Evolutionary conservation across 306 rosid genomes (phyloP), one percentile per base, ranked within the genome.

Genomic region (Gynostemma pentaphyllum): DNA sequence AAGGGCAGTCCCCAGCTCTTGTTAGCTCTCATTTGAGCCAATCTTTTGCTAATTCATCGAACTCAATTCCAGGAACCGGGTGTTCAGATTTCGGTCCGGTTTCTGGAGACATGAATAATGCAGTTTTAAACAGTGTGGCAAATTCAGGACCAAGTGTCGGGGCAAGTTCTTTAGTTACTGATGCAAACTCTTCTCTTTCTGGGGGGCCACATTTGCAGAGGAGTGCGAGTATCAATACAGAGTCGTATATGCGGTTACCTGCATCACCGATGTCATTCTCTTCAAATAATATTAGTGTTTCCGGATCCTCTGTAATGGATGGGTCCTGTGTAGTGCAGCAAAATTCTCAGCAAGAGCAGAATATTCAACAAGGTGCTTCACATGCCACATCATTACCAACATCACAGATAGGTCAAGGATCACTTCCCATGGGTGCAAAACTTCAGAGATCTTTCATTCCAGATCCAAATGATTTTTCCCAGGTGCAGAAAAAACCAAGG

Each of bases 161-260:
- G 65, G 96, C 95, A 8, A 88, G 98, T 81, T 92, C 99, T 50
- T 64, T 94, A 78, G 99, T 88, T 80, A 94, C 99, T 32, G 99
- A 94, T 86, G 99, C 95, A 53, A 94, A 94, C 79, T 94, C 99
- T 55, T 84, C 87, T 7, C 79, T 94, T 50, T 88, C 99, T 16
- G 99, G 95, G 47, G 99, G 96, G 5, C 94, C 95, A 24, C 94
- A 86, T 79, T 76, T 92, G 79, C 99, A 88, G 78, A 84, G 99
- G 87, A 92, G 99, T 76, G 95, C 96, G 40, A 92, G 99, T 78
- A 74, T 82, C 78, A 92, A 92, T 60, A 75, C 82, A 15, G 96
- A 92, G 66, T 81, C 99, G 2, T 86, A 92, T 70, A 37, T 88
- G 67, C 90, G 99, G 37, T 74, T 86, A 54, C 99, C 99, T 18